Evolutionary conservation across 75 land plant species (phyloP).

Genomic region (Picea sitchensis): DNA sequence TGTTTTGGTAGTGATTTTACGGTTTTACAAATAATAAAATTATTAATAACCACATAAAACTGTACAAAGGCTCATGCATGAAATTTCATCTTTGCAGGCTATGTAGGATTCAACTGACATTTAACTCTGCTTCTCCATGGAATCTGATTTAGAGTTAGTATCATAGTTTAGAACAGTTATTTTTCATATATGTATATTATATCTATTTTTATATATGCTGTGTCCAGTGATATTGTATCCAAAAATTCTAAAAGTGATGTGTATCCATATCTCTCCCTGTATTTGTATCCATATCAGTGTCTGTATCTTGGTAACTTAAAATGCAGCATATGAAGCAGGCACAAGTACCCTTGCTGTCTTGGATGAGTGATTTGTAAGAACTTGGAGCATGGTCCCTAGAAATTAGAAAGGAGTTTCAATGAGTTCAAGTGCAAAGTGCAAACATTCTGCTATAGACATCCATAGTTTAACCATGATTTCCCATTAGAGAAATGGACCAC

Average conservation of each 20-base stretch:
- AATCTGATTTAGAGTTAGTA: too few species aligned
- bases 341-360: background rate
- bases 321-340: background rate
- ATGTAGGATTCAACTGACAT: too few species aligned
- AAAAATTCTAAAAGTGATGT: background rate
- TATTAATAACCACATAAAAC: too few species aligned
- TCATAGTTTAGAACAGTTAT: too few species aligned
- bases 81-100: too few species aligned
- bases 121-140: too few species aligned
- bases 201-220: background rate
- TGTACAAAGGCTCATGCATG: too few species aligned
- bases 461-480: background rate
- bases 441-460: background rate
- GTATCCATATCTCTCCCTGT: too few species aligned
- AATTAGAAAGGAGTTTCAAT: background rate
- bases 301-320: background rate
- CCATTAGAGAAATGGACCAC: conserved; percentile 1
- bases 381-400: background rate
- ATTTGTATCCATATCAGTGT: background rate
- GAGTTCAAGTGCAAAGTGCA: background rate
- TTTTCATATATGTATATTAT: background rate
- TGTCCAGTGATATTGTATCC: background rate
- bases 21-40: too few species aligned
- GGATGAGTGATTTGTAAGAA: background rate
- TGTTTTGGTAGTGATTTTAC: too few species aligned